Percentiles rank a stretch among this genome's conserved stretches.
phyloP scores from a whole-genome alignment of 139 green algal genomes.

The Gonium pectorale region DNA sequence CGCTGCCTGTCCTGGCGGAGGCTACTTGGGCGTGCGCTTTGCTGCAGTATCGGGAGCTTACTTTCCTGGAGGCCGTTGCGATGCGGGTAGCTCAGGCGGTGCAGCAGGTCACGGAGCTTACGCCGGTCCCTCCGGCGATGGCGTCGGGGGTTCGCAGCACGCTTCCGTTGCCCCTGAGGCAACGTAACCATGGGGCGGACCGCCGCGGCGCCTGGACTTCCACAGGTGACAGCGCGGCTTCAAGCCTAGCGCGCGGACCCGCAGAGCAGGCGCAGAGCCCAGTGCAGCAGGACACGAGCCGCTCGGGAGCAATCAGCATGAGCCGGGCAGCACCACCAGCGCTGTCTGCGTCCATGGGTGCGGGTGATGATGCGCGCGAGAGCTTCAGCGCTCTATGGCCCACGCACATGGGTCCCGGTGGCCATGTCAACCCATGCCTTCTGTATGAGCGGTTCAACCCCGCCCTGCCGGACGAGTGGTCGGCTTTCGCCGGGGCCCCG shows the following conservation, averaged over 20 bases:
- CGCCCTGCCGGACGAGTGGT: conserved; percentile 19
- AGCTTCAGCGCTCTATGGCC: conserved; percentile 21
- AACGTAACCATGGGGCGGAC: no score
- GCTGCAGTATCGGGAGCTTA: conserved; percentile 7
- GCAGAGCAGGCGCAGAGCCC: no score
- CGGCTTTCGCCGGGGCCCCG: no score
- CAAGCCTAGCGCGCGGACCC: no score
- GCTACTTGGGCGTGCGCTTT: conserved; percentile 8
- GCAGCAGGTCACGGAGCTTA: neutral
- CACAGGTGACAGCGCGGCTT: no score
- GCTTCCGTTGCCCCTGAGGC: neutral
- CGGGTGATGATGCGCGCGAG: no score
- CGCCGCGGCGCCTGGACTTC: no score
- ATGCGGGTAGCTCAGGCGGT: conserved; percentile 11
- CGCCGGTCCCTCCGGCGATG: neutral
- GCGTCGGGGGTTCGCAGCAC: neutral
- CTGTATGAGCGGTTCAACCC: conserved; percentile 24
- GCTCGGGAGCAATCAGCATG: no score
- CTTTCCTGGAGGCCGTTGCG: conserved; percentile 7
- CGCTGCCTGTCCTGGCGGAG: conserved; percentile 11
- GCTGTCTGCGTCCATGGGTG: no score
- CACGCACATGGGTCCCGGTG: conserved; percentile 8
- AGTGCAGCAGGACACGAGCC: no score
- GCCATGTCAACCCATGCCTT: neutral
- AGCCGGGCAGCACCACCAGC: no score